These are phyloP conservation scores for Fraxinus dipetala DNA, from an alignment of 305 asterid species.

Conservation along the genomic window DNA sequence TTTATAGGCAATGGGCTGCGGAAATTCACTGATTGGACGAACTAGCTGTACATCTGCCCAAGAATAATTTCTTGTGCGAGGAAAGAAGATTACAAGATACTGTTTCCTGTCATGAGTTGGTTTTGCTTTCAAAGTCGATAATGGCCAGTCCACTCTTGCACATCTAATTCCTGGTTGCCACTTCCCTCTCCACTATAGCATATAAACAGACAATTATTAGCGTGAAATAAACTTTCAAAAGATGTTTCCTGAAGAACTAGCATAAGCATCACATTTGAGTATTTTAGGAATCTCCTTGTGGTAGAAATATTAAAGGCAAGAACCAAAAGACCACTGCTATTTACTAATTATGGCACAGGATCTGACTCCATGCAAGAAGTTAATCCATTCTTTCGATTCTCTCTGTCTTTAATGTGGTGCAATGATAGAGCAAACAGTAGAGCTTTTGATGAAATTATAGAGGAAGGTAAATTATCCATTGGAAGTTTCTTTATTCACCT, in stretches of 20 bases:
- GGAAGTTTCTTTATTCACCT: neutral
- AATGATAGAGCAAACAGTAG: neutral
- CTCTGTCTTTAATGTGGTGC: neutral
- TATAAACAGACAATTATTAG: slow-evolving; percentile 29
- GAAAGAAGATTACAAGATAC: slow-evolving; percentile 93
- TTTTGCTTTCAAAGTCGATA: slow-evolving; percentile 84
- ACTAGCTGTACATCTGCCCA: slow-evolving; percentile 96
- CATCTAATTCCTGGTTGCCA: slow-evolving; percentile 99
- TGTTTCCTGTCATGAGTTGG: slow-evolving; percentile 95
- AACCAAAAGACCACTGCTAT: neutral
- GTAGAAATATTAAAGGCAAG: slow-evolving; percentile 2
- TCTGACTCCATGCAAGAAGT: neutral
- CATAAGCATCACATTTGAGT: slow-evolving; percentile 5
- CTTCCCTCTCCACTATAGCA: slow-evolving; percentile 88
- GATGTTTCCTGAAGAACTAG: slow-evolving; percentile 4
- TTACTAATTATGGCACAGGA: neutral
- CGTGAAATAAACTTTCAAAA: slow-evolving; percentile 2
- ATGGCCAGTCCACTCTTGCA: slow-evolving; percentile 92
- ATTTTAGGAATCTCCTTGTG: neutral
- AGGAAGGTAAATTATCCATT: neutral
- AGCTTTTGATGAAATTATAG: neutral
- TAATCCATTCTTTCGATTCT: neutral
- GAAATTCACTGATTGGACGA: slow-evolving; percentile 77
- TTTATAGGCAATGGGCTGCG: slow-evolving; percentile 80
- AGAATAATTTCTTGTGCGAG: slow-evolving; percentile 86